A percentile compares a stretch with the other conserved stretches of the same genome.
Conservation (phyloP, 805 yeast genomes). For the Pichia deserticola region DNA sequence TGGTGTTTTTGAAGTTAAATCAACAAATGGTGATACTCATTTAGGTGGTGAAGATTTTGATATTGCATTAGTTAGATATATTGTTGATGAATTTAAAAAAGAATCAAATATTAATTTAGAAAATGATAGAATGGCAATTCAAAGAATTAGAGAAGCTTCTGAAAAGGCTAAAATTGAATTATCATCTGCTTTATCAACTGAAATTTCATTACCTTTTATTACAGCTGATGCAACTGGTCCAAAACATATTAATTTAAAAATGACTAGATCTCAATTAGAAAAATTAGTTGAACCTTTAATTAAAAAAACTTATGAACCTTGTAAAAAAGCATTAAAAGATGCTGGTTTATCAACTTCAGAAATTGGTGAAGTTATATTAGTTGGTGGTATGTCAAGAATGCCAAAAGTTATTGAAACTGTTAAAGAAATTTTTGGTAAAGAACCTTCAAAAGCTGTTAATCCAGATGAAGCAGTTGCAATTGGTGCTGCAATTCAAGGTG, state of each 20-base stretch:
- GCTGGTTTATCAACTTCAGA: constrained; percentile 60
- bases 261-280: constrained; percentile 66
- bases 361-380: constrained; percentile 67
- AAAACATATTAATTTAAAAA: constrained; percentile 48
- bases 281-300: constrained; percentile 58
- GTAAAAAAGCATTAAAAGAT: constrained; percentile 66
- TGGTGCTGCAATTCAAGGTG: constrained; percentile 90
- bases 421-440: constrained; percentile 47
- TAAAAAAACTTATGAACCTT: constrained; percentile 63
- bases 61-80: constrained; percentile 74
- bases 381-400: constrained; percentile 91
- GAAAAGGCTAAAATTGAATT: constrained; percentile 71
- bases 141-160: constrained; percentile 72
- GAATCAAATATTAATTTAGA: constrained; percentile 50
- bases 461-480: constrained; percentile 93
- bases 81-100: constrained; percentile 48
- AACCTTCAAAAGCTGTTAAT: constrained; percentile 66
- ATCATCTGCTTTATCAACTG: constrained; percentile 55
- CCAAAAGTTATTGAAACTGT: constrained; percentile 67
- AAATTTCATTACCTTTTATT: constrained; percentile 64
- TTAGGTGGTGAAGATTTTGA: constrained; percentile 92
- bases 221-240: constrained; percentile 38
- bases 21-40: constrained; percentile 95
- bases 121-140: constrained; percentile 51
- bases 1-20: constrained; percentile 96